phyloP scores from a whole-genome alignment of 2,329 filamentous ascomycete genomes.

The Fulvia fulva region DNA sequence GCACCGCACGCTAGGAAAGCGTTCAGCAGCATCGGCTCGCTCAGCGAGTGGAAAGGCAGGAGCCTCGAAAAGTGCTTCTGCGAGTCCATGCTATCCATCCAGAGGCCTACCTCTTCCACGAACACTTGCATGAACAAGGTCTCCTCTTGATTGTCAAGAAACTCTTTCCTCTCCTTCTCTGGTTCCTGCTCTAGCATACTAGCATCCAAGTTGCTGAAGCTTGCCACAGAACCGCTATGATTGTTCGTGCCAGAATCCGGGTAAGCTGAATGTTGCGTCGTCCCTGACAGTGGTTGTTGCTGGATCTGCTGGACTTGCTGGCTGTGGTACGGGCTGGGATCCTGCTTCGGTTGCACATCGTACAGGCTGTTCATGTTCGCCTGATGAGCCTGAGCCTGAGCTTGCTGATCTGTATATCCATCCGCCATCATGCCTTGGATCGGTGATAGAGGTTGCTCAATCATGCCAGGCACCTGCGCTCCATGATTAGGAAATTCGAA shows the following conservation, averaged over 20 bases:
- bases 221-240: slow-evolving; percentile 22
- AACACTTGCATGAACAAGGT: slow-evolving; percentile 89
- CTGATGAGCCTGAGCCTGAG: slow-evolving; percentile 24
- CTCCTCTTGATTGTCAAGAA: slow-evolving; percentile 70
- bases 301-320: slow-evolving; percentile 8
- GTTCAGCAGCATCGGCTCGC: slow-evolving; percentile 83
- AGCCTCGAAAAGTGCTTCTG: slow-evolving; percentile 79
- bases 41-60: slow-evolving; percentile 76
- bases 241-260: slow-evolving; percentile 23
- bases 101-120: slow-evolving; percentile 81
- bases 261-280: slow-evolving; percentile 25
- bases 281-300: slow-evolving; percentile 17
- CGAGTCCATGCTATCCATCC: slow-evolving; percentile 90
- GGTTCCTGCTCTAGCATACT: slow-evolving; percentile 32
- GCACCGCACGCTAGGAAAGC: slow-evolving; percentile 86
- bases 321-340: slow-evolving; percentile 27
- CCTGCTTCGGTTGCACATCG: slow-evolving; percentile 34
- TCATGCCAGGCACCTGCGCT: slow-evolving; percentile 24
- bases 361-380: slow-evolving; percentile 37
- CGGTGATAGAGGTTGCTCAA: slow-evolving; percentile 49
- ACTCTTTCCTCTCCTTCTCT: slow-evolving; percentile 52
- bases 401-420: slow-evolving; percentile 40
- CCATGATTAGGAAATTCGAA: slow-evolving; percentile 18
- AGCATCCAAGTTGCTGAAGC: slow-evolving; percentile 37
- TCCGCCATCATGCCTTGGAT: slow-evolving; percentile 49